Conservation (phyloP, 1,284 basidiomycete genomes). For the Flammula alnicola region DNA sequence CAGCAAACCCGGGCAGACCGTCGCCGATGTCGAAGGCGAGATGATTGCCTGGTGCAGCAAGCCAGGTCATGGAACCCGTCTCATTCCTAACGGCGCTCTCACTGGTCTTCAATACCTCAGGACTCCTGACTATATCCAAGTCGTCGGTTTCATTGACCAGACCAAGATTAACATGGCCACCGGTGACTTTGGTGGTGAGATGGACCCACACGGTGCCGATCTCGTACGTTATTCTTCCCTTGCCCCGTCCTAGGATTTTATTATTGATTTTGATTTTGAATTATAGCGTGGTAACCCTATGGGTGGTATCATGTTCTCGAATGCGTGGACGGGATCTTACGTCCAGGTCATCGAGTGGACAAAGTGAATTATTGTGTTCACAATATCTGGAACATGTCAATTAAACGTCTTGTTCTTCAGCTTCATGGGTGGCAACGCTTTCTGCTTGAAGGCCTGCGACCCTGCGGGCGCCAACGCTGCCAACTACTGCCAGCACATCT, state of each 20-base stretch:
- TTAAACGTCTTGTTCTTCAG: slow-evolving; percentile 31
- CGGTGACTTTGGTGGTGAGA: slow-evolving; percentile 46
- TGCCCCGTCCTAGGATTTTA: background rate
- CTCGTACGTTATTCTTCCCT: slow-evolving; percentile 32
- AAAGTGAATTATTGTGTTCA: slow-evolving; percentile 11
- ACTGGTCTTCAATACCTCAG: slow-evolving; percentile 17
- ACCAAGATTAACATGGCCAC: slow-evolving; percentile 32
- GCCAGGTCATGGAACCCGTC: slow-evolving; percentile 12
- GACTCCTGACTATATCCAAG: slow-evolving; percentile 37
- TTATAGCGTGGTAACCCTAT: slow-evolving; percentile 53
- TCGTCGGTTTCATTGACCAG: slow-evolving; percentile 39
- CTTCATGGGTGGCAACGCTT: slow-evolving; percentile 60
- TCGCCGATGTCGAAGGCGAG: slow-evolving; percentile 5
- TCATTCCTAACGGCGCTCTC: slow-evolving; percentile 14
- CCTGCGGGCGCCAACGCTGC: slow-evolving; percentile 51
- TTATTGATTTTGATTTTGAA: background rate
- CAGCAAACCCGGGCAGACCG: background rate
- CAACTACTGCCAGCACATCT: slow-evolving; percentile 61
- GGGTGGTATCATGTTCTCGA: slow-evolving; percentile 59
- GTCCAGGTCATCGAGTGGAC: slow-evolving; percentile 47
- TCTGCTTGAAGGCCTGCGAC: slow-evolving; percentile 63
- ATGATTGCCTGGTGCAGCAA: slow-evolving; percentile 16
- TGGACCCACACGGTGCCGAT: slow-evolving; percentile 66
- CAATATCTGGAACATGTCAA: background rate
- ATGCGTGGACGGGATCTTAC: slow-evolving; percentile 46